Base-by-base conservation (phyloP, 2,329 filamentous ascomycete species). In the Aspergillus sp. region DNA sequence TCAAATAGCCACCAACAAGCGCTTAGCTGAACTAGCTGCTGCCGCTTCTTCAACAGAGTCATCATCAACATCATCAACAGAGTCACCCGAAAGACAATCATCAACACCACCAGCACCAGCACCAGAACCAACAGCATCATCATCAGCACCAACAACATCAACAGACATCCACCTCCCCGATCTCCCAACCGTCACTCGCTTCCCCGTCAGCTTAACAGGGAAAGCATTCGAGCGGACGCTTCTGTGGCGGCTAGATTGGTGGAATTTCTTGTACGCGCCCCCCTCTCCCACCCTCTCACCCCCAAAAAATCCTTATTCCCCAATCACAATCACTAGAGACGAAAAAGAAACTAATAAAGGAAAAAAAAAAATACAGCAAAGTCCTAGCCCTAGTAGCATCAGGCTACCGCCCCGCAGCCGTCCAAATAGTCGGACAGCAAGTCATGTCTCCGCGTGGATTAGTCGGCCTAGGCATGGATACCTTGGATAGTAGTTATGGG, bases 361-460 rank as follows among this genome's bases (percentile, higher is more conserved):
- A 2, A n/a, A 5, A 11, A 19, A 17, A 32, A 13, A 30, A 13
- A 32, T 36, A n/a, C 47, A 85, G 84, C 54, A 86, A 86, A 69
- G 76, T 94, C 15, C 73, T 90, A 38, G 75, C 82, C 8, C 81
- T 91, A 19, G 88, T 88, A 77, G 68, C 87, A 8, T 71, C 88
- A 23, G 89, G 90, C 17, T 88, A 89, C 71, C 86, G 90, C 57
- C 82, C 85, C 38, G 80, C 87, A 50, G 91, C 90, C 10, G 87
- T 95, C 65, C 80, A 80, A 50, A 83, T 96, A 59, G 78, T 96
- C 1, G 86, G 86, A 39, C 80, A 82, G 17, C 83, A 91, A 52
- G 88, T 91, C 42, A 90, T 96, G 85, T 80, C 85, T 19, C 86
- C 86, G 1, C 84, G 87, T 25, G 92, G 92, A 0, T 82, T 96